Conservation (phyloP, 768 basidiomycete species). For the Sistotremastrum niveocremeum region DNA sequence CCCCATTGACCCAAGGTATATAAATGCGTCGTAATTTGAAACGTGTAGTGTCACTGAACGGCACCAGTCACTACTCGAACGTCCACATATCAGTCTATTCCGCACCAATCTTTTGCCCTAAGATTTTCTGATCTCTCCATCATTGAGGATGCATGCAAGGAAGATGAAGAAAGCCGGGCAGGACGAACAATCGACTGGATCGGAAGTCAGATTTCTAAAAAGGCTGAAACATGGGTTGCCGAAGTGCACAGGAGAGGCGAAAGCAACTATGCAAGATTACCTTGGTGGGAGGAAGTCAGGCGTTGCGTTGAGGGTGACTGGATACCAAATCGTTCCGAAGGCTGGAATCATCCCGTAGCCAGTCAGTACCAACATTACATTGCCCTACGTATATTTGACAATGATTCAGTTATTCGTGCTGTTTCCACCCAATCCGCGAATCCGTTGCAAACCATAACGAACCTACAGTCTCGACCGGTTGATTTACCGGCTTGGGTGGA, state of each 20-base stretch:
- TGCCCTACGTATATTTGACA: slow-evolving; percentile 4
- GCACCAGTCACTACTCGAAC: slow-evolving; percentile 64
- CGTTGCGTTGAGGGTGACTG: slow-evolving; percentile 67
- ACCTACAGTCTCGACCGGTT: slow-evolving; percentile 49
- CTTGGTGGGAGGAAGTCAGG: slow-evolving; percentile 82
- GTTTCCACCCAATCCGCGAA: slow-evolving; percentile 75
- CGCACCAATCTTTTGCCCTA: slow-evolving; percentile 58
- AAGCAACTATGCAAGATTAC: slow-evolving; percentile 30
- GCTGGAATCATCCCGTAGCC: slow-evolving; percentile 81
- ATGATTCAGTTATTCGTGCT: slow-evolving; percentile 53
- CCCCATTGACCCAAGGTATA: slow-evolving; percentile 68
- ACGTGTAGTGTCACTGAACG: background rate
- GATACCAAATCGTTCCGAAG: slow-evolving; percentile 56
- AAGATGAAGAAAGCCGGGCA: slow-evolving; percentile 70
- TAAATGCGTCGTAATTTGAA: slow-evolving; percentile 3
- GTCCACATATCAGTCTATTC: slow-evolving; percentile 52
- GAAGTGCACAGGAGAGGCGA: slow-evolving; percentile 39
- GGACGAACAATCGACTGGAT: slow-evolving; percentile 81
- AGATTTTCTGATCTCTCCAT: slow-evolving; percentile 67
- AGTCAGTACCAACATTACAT: slow-evolving; percentile 31
- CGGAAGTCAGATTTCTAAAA: slow-evolving; percentile 48
- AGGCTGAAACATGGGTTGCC: slow-evolving; percentile 58
- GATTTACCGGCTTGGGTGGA: slow-evolving; percentile 80
- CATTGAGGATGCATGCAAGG: slow-evolving; percentile 59
- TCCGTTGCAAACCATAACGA: slow-evolving; percentile 65